Base-by-base conservation (phyloP, 345 rosid genomes). In the Bretschneidera sinensis region DNA sequence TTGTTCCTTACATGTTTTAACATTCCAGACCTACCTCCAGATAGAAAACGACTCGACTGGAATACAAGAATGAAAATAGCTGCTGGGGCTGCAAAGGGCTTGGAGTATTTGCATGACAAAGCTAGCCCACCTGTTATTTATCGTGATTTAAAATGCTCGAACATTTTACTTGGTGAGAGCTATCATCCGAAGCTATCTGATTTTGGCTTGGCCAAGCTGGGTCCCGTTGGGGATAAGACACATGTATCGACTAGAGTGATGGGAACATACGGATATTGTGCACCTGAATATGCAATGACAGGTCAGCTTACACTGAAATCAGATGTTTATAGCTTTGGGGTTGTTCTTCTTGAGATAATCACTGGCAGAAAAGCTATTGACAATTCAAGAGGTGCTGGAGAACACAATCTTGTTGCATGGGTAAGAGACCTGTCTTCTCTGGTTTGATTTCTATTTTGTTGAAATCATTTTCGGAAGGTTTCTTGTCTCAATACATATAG, bases 171-270 rank as follows among this genome's bases (percentile, higher is more conserved):
- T 18, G 90, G 76, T 0, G 82, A 84, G 71, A 85, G 76, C 24
- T 90, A 75, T 72, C 82, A 66, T 60, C 92, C 97, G 24, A 91
- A 85, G 89, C 85, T 91, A 24, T 91, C 96, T 48, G 97, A 91
- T 74, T 91, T 91, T 21, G 97, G 97, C 54, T 77, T 91, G 76
- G 97, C 97, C 56, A 91, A 91, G 72, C 71, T 91, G 57, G 97
- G 97, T 3, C 94, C 96, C 35, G 91, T 84, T 61, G 97, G 96
- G 5, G 97, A 91, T 61, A 83, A 88, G 20, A 88, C 94, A 21
- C 97, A 88, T 70, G 97, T 88, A 31, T 88, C 94, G n/a, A 91
- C 97, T 8, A 85, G 96, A 60, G 97, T 90, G 63, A 87, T 90
- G 97, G 97, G 97, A 43, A 91, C 97, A 23, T 90, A 87, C 48